Base-by-base conservation (phyloP, 1,139 yeast species). In the Pichia sp. region DNA sequence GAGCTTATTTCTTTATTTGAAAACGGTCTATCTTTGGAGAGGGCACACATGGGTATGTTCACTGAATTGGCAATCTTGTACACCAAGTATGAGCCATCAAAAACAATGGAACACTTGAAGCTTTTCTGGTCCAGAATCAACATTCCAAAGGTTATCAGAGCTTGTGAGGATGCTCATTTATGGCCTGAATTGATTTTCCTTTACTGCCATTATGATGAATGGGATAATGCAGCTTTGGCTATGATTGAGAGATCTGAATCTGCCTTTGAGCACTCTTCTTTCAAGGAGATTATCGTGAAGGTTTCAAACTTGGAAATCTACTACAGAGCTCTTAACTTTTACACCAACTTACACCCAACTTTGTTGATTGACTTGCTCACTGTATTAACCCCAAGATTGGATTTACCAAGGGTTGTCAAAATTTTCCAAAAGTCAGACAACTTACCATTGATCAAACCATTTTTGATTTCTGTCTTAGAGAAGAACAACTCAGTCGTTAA, bases 31-130 rank as follows among this genome's bases (percentile, higher is more conserved):
- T 94, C 95, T 34, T 74, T 91, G 52, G 99, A 91, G 68, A 83
- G 98, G 60, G 98, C 99, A 27, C 98, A 93, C 59, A 91, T 91
- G 97, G 98, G 97, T 53, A 91, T 91, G 97, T 91, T 93, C 60
- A 91, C 99, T 10, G 96, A 88, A 62, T 73, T 93, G 55, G 96
- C 97, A 15, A 72, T 85, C 37, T 69, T 91, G 52, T 91, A 91
- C 67, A 74, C 93, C 50, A 91, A 88, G 62, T 91, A 88, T 64
- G 76, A 77, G 46, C 96, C 97, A 29, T 85, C 79, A 42, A 82
- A 80, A 64, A 85, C 94, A 35, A 84, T 86, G 87, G 98, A 91
- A 63, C 98, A 91, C 64, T 72, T 91, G 73, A 88, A 88, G 60
- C 69, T 91, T 53, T 93, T 91, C 74, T 91, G 98, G 97, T 87